Evolutionary conservation across 345 rosid genomes (phyloP).

Genomic region (Bretschneidera sinensis): DNA sequence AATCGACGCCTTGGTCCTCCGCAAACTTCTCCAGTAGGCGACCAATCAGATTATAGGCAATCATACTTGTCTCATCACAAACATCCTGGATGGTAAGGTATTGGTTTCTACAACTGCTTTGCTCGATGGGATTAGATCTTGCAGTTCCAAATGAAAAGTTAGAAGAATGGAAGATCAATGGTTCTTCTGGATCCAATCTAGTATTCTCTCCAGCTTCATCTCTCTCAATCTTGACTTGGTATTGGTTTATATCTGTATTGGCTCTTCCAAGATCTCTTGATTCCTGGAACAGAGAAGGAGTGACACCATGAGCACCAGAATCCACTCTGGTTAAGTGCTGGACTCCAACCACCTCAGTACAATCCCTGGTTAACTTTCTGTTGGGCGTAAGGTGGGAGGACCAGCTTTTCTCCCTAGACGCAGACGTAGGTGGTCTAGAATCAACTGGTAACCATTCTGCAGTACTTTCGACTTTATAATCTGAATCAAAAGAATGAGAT

Average conservation of each 20-base stretch:
- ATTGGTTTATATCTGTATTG: slow-evolving; percentile 11
- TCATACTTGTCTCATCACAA: slow-evolving; percentile 64
- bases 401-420: slow-evolving; percentile 21
- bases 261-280: slow-evolving; percentile 15
- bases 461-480: slow-evolving; percentile 41
- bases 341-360: not conserved
- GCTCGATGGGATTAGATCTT: slow-evolving; percentile 18
- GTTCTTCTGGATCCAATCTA: slow-evolving; percentile 20
- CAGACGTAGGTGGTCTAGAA: slow-evolving; percentile 9
- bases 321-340: slow-evolving; percentile 11
- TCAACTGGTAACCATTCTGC: slow-evolving; percentile 40
- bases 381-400: not conserved
- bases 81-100: slow-evolving; percentile 73
- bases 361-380: not conserved
- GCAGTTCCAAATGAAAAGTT: slow-evolving; percentile 17
- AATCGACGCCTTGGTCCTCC: slow-evolving; percentile 32
- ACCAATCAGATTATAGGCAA: slow-evolving; percentile 68
- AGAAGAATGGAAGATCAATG: slow-evolving; percentile 19
- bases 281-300: slow-evolving; percentile 20
- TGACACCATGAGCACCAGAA: slow-evolving; percentile 22
- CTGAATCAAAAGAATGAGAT: slow-evolving; percentile 29
- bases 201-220: slow-evolving; percentile 24
- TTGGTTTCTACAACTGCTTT: slow-evolving; percentile 30
- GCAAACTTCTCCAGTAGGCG: slow-evolving; percentile 44
- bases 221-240: slow-evolving; percentile 22